These are phyloP conservation scores for Ophiognomonia clavigignenti-juglandacearum DNA, from an alignment of 2,329 filamentous ascomycete genomes.

Conservation along the genomic window DNA sequence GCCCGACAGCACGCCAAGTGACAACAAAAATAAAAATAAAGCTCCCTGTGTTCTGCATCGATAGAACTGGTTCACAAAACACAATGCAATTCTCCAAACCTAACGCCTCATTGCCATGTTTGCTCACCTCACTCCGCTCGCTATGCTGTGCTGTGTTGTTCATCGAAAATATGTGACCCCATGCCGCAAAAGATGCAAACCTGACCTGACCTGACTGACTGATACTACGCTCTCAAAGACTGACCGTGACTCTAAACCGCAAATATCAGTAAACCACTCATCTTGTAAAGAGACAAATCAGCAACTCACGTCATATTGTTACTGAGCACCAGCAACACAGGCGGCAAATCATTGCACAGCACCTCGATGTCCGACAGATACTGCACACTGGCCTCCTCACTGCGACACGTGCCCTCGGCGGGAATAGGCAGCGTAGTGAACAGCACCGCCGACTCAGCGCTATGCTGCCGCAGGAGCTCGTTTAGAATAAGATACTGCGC, in stretches of 20 bases:
- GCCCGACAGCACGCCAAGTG: no score
- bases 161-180: not conserved
- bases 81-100: no score
- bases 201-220: no score
- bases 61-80: no score
- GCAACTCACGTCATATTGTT: conserved; percentile 68
- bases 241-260: conserved; percentile 10
- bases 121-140: no score
- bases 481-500: conserved; percentile 85
- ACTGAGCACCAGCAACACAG: conserved; percentile 73
- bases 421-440: conserved; percentile 83
- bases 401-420: conserved; percentile 67
- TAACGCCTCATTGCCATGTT: no score
- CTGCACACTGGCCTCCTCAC: conserved; percentile 63
- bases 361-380: conserved; percentile 78
- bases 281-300: no score
- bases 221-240: conserved; percentile 5
- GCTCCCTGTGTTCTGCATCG: no score
- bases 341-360: conserved; percentile 70
- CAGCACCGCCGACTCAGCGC: conserved; percentile 67
- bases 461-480: conserved; percentile 69
- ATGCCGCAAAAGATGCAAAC: not conserved
- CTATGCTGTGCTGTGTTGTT: no score
- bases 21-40: no score
- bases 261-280: not conserved